phyloP scores from a whole-genome alignment of 441 rosid species.

The Metrosideros polymorpha region DNA sequence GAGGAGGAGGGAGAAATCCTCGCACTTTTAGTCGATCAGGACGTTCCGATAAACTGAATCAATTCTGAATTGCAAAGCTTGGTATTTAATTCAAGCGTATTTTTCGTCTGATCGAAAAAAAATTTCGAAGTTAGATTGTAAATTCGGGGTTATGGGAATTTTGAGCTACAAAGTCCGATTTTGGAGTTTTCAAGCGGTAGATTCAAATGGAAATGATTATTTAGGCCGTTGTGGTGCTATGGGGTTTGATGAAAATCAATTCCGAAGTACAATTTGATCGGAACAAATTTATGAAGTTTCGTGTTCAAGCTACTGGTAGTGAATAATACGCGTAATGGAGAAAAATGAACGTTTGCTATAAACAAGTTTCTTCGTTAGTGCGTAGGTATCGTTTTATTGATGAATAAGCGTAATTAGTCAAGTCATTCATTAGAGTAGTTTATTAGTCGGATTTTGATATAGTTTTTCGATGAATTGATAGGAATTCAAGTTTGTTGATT shows the following conservation, averaged over 20 bases:
- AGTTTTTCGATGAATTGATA: no score
- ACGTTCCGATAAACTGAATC: background rate
- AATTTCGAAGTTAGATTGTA: background rate
- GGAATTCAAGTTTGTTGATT: background rate
- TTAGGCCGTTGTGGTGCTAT: background rate
- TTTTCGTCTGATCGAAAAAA: background rate
- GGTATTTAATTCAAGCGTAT: background rate
- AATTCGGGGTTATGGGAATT: background rate
- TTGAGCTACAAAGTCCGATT: background rate
- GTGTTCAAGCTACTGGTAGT: background rate
- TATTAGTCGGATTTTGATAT: no score
- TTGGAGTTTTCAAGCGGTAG: background rate
- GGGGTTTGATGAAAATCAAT: background rate
- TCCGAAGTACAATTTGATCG: no score
- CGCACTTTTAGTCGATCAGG: background rate
- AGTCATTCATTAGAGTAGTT: background rate
- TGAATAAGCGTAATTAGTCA: background rate
- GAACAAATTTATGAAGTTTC: no score
- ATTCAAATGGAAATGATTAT: background rate
- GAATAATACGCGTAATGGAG: no score
- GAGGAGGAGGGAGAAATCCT: no score
- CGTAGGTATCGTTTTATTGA: background rate
- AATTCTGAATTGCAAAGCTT: background rate
- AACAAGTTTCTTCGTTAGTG: background rate
- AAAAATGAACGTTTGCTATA: background rate